Percentiles rank a stretch among this genome's conserved stretches.
Conservation (phyloP, 2,329 filamentous ascomycete species). For the Blastomyces percursus region DNA sequence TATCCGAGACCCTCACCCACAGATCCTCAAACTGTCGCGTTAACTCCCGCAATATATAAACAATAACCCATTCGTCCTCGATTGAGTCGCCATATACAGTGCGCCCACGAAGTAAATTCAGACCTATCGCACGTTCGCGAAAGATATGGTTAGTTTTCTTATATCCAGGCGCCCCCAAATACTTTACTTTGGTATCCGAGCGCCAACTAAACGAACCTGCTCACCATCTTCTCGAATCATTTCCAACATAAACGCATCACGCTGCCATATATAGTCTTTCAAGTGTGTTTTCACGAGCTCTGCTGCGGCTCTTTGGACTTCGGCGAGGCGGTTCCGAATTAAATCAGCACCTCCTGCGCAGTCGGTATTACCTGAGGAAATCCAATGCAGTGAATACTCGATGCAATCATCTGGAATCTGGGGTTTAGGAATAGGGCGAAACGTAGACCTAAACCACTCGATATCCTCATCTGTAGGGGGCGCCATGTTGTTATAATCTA, state of each 20-base stretch:
- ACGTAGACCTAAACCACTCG: constrained; percentile 56
- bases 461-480: constrained; percentile 45
- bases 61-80: constrained; percentile 95
- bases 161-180: background rate
- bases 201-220: constrained; percentile 15
- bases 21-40: constrained; percentile 59
- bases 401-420: constrained; percentile 70
- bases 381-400: constrained; percentile 69
- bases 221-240: constrained; percentile 50
- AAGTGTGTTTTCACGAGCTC: constrained; percentile 54
- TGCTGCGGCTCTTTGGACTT: constrained; percentile 57
- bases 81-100: constrained; percentile 90
- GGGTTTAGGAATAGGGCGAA: constrained; percentile 52
- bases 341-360: constrained; percentile 44
- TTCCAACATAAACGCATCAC: constrained; percentile 65
- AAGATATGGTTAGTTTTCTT: constrained; percentile 13
- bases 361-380: constrained; percentile 46
- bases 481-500: constrained; percentile 23
- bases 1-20: constrained; percentile 76
- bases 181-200: constrained; percentile 2
- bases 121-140: constrained; percentile 22
- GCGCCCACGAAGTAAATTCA: constrained; percentile 56
- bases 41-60: constrained; percentile 75
- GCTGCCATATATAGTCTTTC: constrained; percentile 92
- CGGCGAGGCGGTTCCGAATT: constrained; percentile 52